Conservation (phyloP, 2,329 filamentous ascomycete genomes). For the Botrytis byssoidea region DNA sequence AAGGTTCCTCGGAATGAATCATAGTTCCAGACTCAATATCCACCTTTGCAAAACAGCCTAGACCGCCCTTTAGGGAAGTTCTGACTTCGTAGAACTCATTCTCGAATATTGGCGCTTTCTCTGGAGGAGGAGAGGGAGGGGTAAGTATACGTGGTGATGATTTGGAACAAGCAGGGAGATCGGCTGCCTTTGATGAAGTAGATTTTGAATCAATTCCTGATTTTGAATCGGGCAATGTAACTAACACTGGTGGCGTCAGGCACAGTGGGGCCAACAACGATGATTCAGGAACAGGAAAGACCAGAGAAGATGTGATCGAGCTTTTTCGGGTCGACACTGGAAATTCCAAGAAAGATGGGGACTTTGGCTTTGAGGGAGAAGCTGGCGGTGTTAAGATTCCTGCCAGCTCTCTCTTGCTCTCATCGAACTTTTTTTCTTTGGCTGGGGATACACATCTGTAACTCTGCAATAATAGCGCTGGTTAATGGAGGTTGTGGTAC, state of each 20-base stretch:
- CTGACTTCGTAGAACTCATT: constrained; percentile 36
- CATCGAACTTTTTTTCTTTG: background rate
- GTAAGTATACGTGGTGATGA: background rate
- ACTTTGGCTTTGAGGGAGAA: background rate
- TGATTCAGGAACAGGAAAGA: background rate
- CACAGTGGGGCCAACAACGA: background rate
- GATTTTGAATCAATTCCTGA: background rate
- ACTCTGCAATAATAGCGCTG: background rate
- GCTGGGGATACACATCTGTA: background rate
- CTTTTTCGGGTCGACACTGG: background rate
- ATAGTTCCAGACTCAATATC: constrained; percentile 31
- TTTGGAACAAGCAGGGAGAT: background rate
- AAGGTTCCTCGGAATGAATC: constrained; percentile 33
- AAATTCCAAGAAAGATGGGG: background rate
- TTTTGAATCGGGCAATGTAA: background rate
- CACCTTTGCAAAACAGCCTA: constrained; percentile 36
- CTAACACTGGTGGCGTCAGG: background rate
- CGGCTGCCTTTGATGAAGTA: background rate
- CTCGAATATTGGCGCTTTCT: constrained; percentile 22
- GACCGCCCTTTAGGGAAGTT: constrained; percentile 33
- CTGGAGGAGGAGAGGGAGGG: constrained; percentile 5
- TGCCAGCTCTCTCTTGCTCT: background rate
- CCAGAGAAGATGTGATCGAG: background rate
- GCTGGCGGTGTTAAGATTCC: background rate
- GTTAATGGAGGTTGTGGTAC: background rate